These are phyloP conservation scores for Blumeriella jaapii DNA, from an alignment of 2,329 filamentous ascomycete genomes.

Conservation along the genomic window DNA sequence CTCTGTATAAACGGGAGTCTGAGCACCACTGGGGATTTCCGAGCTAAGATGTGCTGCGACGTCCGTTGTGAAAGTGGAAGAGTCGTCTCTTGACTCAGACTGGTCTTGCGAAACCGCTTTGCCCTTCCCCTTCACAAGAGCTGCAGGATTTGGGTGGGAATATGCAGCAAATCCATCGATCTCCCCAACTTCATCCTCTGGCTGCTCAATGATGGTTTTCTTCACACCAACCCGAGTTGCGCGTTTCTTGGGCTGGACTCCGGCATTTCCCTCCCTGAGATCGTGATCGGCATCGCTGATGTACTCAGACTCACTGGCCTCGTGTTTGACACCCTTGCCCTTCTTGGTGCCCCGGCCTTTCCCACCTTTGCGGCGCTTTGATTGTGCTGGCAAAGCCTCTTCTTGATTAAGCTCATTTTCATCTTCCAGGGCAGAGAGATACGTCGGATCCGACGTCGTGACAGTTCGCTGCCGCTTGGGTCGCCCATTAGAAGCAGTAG, in stretches of 20 bases:
- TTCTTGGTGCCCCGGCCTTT: slow-evolving; percentile 5
- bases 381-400: slow-evolving; percentile 2
- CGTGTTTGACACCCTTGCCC: slow-evolving; percentile 6
- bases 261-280: neutral
- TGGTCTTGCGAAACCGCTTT: neutral
- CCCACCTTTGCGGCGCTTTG: slow-evolving; percentile 3
- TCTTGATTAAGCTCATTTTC: slow-evolving; percentile 2
- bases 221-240: neutral
- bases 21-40: slow-evolving; percentile 1
- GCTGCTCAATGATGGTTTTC: neutral
- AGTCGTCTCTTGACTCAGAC: slow-evolving; percentile 1
- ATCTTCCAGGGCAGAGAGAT: slow-evolving; percentile 3
- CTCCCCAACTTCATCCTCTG: slow-evolving; percentile 2
- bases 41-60: neutral
- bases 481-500: slow-evolving; percentile 6
- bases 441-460: slow-evolving; percentile 3
- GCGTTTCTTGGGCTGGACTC: slow-evolving; percentile 6
- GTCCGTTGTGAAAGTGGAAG: neutral
- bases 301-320: slow-evolving; percentile 8
- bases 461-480: slow-evolving; percentile 9
- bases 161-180: slow-evolving; percentile 1
- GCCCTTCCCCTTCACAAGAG: neutral
- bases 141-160: slow-evolving; percentile 5
- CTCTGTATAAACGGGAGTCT: slow-evolving; percentile 2
- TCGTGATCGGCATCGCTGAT: slow-evolving; percentile 14